These are phyloP conservation scores for Hexamita inflata DNA, from an alignment of 208 protist species.

Conservation along the genomic window DNA sequence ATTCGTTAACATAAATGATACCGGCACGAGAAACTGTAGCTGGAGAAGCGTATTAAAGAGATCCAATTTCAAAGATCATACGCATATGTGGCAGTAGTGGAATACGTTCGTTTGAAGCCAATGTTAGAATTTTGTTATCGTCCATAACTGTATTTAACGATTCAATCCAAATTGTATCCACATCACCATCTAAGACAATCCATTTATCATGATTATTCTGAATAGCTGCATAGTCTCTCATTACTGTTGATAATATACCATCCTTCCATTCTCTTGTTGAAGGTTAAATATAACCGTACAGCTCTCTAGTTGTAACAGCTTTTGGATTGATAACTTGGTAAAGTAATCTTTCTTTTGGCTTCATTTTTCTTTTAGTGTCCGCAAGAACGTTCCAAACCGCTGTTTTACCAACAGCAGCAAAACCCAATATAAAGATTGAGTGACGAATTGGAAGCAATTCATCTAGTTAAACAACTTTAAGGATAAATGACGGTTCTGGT, in stretches of 20 bases:
- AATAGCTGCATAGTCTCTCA: conserved; percentile 72
- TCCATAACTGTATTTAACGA: conserved; percentile 87
- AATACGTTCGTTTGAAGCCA: conserved; percentile 91
- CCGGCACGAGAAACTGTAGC: conserved; percentile 78
- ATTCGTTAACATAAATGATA: conserved; percentile 58
- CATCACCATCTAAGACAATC: conserved; percentile 90
- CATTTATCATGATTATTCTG: conserved; percentile 71
- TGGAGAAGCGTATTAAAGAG: conserved; percentile 83
- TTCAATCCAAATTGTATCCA: conserved; percentile 95
- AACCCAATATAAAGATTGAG: conserved; percentile 88
- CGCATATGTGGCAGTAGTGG: conserved; percentile 84
- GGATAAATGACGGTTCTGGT: conserved; percentile 85
- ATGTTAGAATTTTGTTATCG: conserved; percentile 88
- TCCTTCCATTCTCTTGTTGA: conserved; percentile 85
- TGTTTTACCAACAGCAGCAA: conserved; percentile 80
- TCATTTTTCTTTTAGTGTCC: conserved; percentile 60
- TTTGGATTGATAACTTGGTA: conserved; percentile 80
- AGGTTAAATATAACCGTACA: conserved; percentile 87
- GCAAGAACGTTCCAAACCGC: conserved; percentile 80
- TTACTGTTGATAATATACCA: conserved; percentile 65
- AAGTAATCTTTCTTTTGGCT: conserved; percentile 66
- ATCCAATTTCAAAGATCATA: conserved; percentile 88
- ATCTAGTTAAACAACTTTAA: conserved; percentile 88
- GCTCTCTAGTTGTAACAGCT: conserved; percentile 86
- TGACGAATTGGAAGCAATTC: conserved; percentile 90